Conservation (phyloP, 2,329 filamentous ascomycete genomes). For the Hymenotorrendiella dingleyae region DNA sequence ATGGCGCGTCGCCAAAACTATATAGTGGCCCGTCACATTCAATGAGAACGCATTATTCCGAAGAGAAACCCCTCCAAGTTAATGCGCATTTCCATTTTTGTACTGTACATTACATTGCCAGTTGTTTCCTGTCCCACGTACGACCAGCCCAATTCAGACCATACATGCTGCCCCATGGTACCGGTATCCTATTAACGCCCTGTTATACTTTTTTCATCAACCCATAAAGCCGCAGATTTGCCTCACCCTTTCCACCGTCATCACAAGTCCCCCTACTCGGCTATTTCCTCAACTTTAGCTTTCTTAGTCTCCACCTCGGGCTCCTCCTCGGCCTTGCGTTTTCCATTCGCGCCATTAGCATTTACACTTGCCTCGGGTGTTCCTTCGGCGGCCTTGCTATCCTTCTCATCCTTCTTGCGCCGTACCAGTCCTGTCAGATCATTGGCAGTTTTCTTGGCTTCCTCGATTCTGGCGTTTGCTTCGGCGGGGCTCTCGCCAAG, state of each 20-base stretch:
- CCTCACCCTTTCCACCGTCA: background rate
- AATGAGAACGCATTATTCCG: no score
- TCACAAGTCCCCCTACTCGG: background rate
- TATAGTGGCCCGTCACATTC: no score
- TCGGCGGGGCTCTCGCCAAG: conserved; percentile 56
- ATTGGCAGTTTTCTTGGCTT: conserved; percentile 67
- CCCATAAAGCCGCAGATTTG: conserved; percentile 5
- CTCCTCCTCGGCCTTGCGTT: conserved; percentile 48
- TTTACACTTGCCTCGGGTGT: conserved; percentile 23
- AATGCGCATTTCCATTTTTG: no score
- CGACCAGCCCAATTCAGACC: background rate
- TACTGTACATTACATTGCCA: background rate
- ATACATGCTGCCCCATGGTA: background rate
- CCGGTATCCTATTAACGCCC: background rate
- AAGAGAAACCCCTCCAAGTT: no score
- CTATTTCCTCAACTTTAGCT: conserved; percentile 21
- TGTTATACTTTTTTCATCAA: conserved; percentile 16
- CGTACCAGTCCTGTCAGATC: conserved; percentile 68
- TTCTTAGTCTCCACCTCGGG: conserved; percentile 28
- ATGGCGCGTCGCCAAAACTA: no score
- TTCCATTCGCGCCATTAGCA: conserved; percentile 37
- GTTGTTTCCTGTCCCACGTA: no score
- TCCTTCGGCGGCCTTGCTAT: conserved; percentile 24
- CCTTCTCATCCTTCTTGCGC: conserved; percentile 44
- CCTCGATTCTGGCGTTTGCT: conserved; percentile 59